These are phyloP conservation scores for Fusarium oligoseptatum DNA, from an alignment of 2,329 filamentous ascomycete species.

Conservation along the genomic window DNA sequence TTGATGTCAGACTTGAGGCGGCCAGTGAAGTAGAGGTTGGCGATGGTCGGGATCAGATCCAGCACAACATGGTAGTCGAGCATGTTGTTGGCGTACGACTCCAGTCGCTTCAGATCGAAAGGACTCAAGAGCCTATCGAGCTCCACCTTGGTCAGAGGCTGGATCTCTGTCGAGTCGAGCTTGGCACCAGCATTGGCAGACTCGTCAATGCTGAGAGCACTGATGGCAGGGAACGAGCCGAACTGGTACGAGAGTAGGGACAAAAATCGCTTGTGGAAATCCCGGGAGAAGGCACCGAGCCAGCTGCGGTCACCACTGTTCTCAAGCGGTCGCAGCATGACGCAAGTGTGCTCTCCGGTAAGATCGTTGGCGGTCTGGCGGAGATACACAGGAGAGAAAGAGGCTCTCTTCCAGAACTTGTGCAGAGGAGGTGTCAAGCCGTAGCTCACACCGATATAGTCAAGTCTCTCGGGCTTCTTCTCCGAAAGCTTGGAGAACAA, in stretches of 20 bases:
- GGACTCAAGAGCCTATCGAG: constrained; percentile 86
- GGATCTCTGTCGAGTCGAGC: constrained; percentile 65
- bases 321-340: constrained; percentile 90
- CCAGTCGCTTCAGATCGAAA: constrained; percentile 94
- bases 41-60: constrained; percentile 87
- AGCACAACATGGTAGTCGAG: constrained; percentile 98
- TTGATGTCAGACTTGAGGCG: constrained; percentile 76
- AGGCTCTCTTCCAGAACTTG: constrained; percentile 95
- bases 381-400: constrained; percentile 91
- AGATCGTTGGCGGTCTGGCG: constrained; percentile 96
- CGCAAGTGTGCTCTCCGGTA: constrained; percentile 96
- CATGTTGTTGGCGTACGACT: constrained; percentile 96
- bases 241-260: constrained; percentile 94
- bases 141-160: constrained; percentile 77
- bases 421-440: constrained; percentile 89
- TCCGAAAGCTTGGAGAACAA: constrained; percentile 91
- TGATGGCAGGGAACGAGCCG: constrained; percentile 80
- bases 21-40: constrained; percentile 87
- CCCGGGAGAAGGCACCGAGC: constrained; percentile 90
- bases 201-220: constrained; percentile 89
- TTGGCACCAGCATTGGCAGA: constrained; percentile 81
- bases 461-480: constrained; percentile 81
- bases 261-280: constrained; percentile 96
- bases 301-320: constrained; percentile 79
- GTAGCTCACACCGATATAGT: constrained; percentile 96